Evolutionary conservation across 352 stramenopile genomes (phyloP).

Genomic region (Pythium coloratum): DNA sequence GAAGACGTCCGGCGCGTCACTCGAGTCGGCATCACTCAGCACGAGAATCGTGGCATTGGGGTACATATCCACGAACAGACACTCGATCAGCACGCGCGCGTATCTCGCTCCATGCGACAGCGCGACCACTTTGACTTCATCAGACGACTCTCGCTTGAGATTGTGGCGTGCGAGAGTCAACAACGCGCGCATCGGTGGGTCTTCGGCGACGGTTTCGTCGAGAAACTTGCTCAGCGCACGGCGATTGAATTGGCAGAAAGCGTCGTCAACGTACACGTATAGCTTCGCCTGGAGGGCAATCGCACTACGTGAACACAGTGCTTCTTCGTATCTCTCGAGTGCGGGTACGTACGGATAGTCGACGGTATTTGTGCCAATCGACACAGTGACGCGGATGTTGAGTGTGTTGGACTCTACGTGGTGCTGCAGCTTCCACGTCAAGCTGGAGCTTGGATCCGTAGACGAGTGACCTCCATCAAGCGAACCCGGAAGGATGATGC

Average conservation of each 20-base stretch:
- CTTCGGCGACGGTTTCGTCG: neutral
- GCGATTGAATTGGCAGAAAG: neutral
- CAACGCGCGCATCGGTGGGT: neutral
- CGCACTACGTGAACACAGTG: neutral
- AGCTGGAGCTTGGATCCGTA: neutral
- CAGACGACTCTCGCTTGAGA: no score
- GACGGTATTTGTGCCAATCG: neutral
- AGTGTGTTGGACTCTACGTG: neutral
- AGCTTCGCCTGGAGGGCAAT: constrained; percentile 1
- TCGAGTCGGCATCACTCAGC: no score
- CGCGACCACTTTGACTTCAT: no score
- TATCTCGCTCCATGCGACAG: no score
- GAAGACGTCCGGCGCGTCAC: no score
- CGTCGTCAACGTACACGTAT: neutral
- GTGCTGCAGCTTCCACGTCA: neutral
- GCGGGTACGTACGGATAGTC: neutral
- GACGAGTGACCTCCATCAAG: neutral
- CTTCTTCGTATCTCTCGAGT: neutral
- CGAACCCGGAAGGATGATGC: neutral
- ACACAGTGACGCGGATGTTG: neutral
- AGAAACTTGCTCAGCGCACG: neutral
- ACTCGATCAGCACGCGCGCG: no score
- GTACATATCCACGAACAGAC: no score
- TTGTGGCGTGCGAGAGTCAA: neutral
- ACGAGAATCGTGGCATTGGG: no score